Percentiles rank a stretch among this genome's conserved stretches.
phyloP scores from a whole-genome alignment of 2,329 filamentous ascomycete genomes.

The Xylaria sp. region DNA sequence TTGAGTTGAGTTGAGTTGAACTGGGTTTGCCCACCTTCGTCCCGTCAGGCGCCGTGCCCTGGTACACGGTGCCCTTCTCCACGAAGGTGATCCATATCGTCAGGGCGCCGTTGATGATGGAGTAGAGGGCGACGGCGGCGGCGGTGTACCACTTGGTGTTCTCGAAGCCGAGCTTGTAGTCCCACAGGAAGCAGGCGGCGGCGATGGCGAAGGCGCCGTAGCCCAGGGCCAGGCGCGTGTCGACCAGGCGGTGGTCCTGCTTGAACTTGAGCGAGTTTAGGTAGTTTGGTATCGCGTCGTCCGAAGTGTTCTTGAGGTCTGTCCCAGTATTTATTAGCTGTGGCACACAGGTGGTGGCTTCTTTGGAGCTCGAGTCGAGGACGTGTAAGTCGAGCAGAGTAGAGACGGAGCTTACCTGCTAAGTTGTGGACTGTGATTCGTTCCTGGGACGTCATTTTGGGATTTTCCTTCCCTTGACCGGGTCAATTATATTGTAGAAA shows the following conservation, averaged over 20 bases:
- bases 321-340: conserved; percentile 36
- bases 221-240: conserved; percentile 85
- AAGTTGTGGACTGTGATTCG: conserved; percentile 76
- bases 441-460: conserved; percentile 59
- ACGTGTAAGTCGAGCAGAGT: conserved; percentile 12
- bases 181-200: conserved; percentile 86
- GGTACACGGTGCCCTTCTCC: conserved; percentile 85
- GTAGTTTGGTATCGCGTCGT: conserved; percentile 95
- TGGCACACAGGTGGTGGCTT: not conserved
- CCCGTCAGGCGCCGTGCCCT: conserved; percentile 74
- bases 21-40: conserved; percentile 43
- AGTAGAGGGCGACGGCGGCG: conserved; percentile 82
- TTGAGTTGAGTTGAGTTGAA: not conserved
- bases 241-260: conserved; percentile 82
- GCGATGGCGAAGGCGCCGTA: conserved; percentile 85
- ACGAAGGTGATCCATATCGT: conserved; percentile 86
- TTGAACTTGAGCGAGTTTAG: conserved; percentile 87
- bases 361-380: not conserved
- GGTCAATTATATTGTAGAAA: not conserved
- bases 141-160: conserved; percentile 84
- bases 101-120: conserved; percentile 79
- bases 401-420: conserved; percentile 58
- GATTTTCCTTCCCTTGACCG: not conserved
- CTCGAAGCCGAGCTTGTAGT: conserved; percentile 93
- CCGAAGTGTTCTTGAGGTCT: conserved; percentile 97